Conservation (phyloP, 495 filamentous ascomycete genomes). For the Margaritispora aquatica region DNA sequence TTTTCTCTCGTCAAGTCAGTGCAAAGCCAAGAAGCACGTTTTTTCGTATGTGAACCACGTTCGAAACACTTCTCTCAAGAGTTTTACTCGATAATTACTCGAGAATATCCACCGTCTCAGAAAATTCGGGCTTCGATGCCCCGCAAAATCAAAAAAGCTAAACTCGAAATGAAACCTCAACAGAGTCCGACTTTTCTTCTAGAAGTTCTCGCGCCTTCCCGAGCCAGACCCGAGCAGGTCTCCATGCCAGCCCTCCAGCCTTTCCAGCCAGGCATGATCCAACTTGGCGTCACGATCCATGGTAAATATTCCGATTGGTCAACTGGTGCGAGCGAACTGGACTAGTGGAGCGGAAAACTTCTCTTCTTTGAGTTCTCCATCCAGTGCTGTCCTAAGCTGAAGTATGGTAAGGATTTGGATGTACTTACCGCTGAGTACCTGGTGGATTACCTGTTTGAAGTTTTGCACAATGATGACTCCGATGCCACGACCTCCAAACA, state of each 20-base stretch:
- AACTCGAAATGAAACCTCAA: neutral
- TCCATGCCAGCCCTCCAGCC: too few species aligned
- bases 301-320: conserved; percentile 3
- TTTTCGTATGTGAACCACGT: too few species aligned
- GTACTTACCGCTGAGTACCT: too few species aligned
- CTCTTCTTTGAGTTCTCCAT: neutral
- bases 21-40: neutral
- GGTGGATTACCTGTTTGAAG: neutral
- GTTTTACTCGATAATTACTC: conserved; percentile 8
- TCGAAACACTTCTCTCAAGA: neutral
- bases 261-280: too few species aligned
- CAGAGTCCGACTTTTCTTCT: too few species aligned
- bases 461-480: too few species aligned
- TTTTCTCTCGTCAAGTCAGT: neutral
- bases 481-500: neutral
- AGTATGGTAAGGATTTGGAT: too few species aligned
- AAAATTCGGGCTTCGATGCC: neutral
- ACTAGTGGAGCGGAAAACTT: neutral
- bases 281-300: neutral
- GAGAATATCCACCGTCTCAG: neutral
- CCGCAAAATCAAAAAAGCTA: neutral
- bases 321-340: neutral
- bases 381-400: too few species aligned
- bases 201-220: neutral
- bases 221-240: neutral